Evolutionary conservation across 2,329 filamentous ascomycete genomes (phyloP), one percentile per base, ranked within the genome.

Genomic region (Myriangium duriaei): DNA sequence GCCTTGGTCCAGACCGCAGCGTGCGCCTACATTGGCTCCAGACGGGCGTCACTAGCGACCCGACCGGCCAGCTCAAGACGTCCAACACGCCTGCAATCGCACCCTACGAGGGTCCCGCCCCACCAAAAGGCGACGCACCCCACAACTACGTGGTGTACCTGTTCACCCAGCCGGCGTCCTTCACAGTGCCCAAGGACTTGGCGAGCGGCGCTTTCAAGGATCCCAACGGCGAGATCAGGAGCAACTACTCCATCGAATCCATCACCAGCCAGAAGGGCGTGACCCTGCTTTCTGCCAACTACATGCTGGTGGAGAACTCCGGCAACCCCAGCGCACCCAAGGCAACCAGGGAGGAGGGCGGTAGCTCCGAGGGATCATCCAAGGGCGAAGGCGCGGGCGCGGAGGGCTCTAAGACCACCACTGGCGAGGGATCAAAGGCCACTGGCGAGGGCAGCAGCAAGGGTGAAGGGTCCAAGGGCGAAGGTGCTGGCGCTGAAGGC

Each of bases 121-220:
- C 52, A 3, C 47, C 46, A 3, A 24, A 45, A n/a, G 47, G 49
- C 30, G 51, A 54, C 37, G 48, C 50, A n/a, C 29, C 51, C 4
- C 51, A 55, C 39, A 48, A 44, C 11, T 55, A 53, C 45, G 44
- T 45, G 24, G 50, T 53, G 45, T 54, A 53, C 42, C 48, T 55
- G 16, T 54, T 54, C 43, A 21, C 38, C 11, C 51, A 55, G 34
- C 47, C 48, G 3, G 37, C 45, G 30, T 43, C 45, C 15, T 52
- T 47, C 39, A 39, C 33, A 11, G 43, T 49, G 5, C 47, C 48
- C 11, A 32, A 44, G 2, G 48, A 38, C 21, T 14, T 37, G 7
- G 35, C 35, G 15, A 29, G 35, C 15, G 35, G 35, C 24, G 45
- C 49, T 15, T 42, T 43, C 10, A 45, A 42, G 2, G 36, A 42